phyloP scores from a whole-genome alignment of 768 basidiomycete species.

The Suillus americanus region DNA sequence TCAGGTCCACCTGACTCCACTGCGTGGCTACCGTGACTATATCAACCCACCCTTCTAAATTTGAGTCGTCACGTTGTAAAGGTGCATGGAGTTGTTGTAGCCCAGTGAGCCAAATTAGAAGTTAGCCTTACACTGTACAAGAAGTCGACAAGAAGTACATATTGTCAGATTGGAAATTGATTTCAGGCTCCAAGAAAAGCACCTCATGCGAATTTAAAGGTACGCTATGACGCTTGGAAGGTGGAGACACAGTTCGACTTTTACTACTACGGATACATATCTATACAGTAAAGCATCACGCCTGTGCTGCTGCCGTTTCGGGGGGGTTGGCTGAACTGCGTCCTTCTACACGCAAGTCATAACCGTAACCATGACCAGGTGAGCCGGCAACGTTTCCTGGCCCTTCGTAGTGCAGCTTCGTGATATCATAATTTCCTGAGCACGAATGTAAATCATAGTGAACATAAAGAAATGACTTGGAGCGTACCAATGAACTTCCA shows the following conservation, averaged over 20 bases:
- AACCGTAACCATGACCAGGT: constrained; percentile 73
- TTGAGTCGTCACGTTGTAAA: background rate
- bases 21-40: background rate
- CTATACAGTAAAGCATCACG: constrained; percentile 18
- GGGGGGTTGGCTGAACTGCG: constrained; percentile 54
- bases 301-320: constrained; percentile 28
- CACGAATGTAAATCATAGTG: constrained; percentile 43
- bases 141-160: background rate
- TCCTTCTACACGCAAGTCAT: constrained; percentile 66
- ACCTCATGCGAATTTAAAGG: background rate
- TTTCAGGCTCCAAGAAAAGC: background rate
- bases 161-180: background rate
- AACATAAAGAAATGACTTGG: background rate
- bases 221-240: background rate
- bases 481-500: constrained; percentile 92
- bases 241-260: constrained; percentile 7
- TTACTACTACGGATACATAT: constrained; percentile 20
- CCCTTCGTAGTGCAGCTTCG: constrained; percentile 89
- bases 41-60: background rate
- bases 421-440: constrained; percentile 89
- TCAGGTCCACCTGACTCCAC: background rate
- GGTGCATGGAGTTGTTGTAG: background rate
- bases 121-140: too few species aligned
- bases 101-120: background rate
- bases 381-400: constrained; percentile 67